Evolutionary conservation across 805 yeast species (phyloP), one percentile per base, ranked within the genome.

Genomic region (Saccharomycopsis microspora): DNA sequence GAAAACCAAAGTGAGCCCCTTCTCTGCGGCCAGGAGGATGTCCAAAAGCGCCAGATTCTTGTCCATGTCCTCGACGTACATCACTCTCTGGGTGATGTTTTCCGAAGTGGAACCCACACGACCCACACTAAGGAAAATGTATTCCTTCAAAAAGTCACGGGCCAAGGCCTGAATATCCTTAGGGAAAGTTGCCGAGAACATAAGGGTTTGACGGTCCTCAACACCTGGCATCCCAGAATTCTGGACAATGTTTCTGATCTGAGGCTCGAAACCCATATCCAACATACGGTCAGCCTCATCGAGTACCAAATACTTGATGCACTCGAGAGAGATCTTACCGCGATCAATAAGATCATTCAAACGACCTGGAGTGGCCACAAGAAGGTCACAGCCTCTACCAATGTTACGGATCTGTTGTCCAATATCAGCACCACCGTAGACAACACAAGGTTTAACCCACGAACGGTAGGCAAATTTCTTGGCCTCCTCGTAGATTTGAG

Each of bases 221-320:
- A 85, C 94, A 56, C 74, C 80, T 54, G 99, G 97, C 98, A 93
- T 93, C 67, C 88, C 97, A 74, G 94, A 89, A 57, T 85, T 95
- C 69, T 90, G 94, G 54, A 93, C 98, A 63, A 93, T 90, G 67
- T 88, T 85, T 78, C 98, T 86, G 65, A 93, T 93, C 76, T 93
- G 98, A 56, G 97, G 97, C 75, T 93, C 98, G 73, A 93, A 93
- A 78, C 98, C 98, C 97, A 93, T 93, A 80, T 93, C 98, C 72
- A 93, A 81, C 98, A 93, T 93, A 75, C 98, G 86, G 72, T 93
- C 98, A 63, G 98, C 98, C 76, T 90, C 98, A 70, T 90, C 98
- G 58, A 93, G 76, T 46, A 93, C 97, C 66, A 93, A 78, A 69
- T 86, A 93, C 67, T 85, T 87, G 69, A 90, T 87, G 69, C 85